Base-by-base conservation (phyloP, 177 flowering plant genomes). In the Vitis hybrid region DNA sequence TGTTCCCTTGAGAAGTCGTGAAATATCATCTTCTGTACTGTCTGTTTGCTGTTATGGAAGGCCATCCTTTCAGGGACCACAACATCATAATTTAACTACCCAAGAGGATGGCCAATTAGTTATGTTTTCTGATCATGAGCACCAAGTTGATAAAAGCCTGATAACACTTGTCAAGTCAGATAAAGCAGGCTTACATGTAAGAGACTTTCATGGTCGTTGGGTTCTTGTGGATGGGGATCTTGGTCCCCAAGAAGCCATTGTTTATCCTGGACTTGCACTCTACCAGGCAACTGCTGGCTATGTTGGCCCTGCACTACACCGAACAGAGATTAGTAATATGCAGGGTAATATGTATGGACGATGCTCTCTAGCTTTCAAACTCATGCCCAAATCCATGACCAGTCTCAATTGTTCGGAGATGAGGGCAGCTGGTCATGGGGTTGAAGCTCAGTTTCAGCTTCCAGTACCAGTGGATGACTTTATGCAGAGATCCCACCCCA, bases 361-460 rank as follows among this genome's bases (percentile, higher is more conserved):
- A 48, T 91, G 89, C 78, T 92, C 96, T 59, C 59, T 95, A 76
- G 79, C 90, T 65, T 95, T 92, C 77, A 95, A 91, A 78, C 94
- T 95, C 66, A 91, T 91, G 97, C 98, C 98, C 50, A 90, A 88
- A 70, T 89, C 99, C 45, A 87, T 89, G 97, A 86, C 94, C 51
- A 91, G 85, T 77, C 91, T 95, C 53, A 87, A 80, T 75, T 90
- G 97, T 76, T 89, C 98, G 65, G 98, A 92, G 79, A 93, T 95
- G 98, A 86, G 89, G 69, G 96, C 96, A 51, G 99, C 97, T 53
- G 99, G 99, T 64, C 92, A 93, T 82, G 98, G 93, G n/a, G 90
- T 95, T 67, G 99, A 93, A 82, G 84, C 97, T 75, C 99, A 93
- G 74, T 95, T 95, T 77, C 94, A 93, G 90, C 86, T 89, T 78